Conservation (phyloP, 2,329 filamentous ascomycete species). For the Dactylonectria macrodidyma region DNA sequence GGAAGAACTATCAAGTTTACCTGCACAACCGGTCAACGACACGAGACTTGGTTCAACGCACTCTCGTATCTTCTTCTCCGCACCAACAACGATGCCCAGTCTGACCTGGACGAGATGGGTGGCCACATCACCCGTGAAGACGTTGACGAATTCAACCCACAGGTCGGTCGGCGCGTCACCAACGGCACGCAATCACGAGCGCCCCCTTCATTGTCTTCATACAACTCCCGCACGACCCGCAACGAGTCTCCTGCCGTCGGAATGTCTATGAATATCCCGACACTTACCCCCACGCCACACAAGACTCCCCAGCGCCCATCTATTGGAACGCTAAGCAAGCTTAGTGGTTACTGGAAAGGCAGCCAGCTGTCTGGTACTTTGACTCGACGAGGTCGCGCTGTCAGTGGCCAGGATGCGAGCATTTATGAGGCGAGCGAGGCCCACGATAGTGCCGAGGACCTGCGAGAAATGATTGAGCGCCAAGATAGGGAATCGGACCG, state of each 20-base stretch:
- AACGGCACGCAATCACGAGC: slow-evolving; percentile 64
- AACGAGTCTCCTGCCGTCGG: slow-evolving; percentile 73
- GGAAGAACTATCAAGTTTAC: slow-evolving; percentile 94
- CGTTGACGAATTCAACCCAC: slow-evolving; percentile 86
- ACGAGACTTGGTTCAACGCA: slow-evolving; percentile 99
- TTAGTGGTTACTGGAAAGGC: slow-evolving; percentile 73
- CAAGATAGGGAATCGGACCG: slow-evolving; percentile 83
- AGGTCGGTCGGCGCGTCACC: slow-evolving; percentile 56
- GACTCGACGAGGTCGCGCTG: slow-evolving; percentile 67
- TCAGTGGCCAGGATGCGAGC: slow-evolving; percentile 59
- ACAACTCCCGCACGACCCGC: slow-evolving; percentile 81
- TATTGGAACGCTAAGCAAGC: slow-evolving; percentile 67
- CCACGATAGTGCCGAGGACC: slow-evolving; percentile 86
- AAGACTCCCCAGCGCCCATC: slow-evolving; percentile 58
- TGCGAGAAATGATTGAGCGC: slow-evolving; percentile 83
- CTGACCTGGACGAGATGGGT: slow-evolving; percentile 72
- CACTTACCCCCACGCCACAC: slow-evolving; percentile 63
- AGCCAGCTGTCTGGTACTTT: slow-evolving; percentile 65
- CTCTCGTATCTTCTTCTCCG: slow-evolving; percentile 92
- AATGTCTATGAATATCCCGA: slow-evolving; percentile 68
- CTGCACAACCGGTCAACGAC: slow-evolving; percentile 90
- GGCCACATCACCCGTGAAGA: slow-evolving; percentile 73
- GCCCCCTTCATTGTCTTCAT: slow-evolving; percentile 81
- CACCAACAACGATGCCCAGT: slow-evolving; percentile 75
- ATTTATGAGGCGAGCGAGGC: slow-evolving; percentile 75